phyloP scores from a whole-genome alignment of 176 grass and related monocot genomes.

The Zizania latifolia region DNA sequence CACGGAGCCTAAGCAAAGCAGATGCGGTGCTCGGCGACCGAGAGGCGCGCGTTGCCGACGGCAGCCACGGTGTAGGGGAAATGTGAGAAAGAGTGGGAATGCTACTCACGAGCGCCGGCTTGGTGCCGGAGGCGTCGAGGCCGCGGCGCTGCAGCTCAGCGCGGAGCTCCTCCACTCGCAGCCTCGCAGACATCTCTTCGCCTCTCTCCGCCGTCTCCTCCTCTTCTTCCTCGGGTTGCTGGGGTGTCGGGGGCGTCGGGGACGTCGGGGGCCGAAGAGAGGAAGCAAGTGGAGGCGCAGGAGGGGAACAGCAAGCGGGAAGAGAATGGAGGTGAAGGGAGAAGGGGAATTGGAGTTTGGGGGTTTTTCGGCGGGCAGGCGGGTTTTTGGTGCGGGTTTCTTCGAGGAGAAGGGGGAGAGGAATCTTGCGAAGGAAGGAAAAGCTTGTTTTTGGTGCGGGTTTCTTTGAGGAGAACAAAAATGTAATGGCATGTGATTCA shows the following conservation, averaged over 20 bases:
- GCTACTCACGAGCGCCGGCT: conserved; percentile 46
- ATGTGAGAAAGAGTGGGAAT: background rate
- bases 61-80: background rate
- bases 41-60: background rate
- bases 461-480: too few relatives aligned
- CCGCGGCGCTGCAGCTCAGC: conserved; percentile 48
- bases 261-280: background rate
- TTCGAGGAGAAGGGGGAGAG: background rate
- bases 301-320: background rate
- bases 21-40: too few relatives aligned
- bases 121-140: conserved; percentile 50
- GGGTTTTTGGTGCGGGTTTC: conserved; percentile 24
- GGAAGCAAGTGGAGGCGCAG: background rate
- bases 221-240: background rate
- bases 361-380: background rate
- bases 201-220: too few relatives aligned
- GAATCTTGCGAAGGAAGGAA: conserved; percentile 19
- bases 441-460: too few relatives aligned
- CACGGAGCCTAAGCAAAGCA: background rate
- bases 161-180: conserved; percentile 68
- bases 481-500: too few relatives aligned
- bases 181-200: conserved; percentile 49
- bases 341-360: too few relatives aligned
- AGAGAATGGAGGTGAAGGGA: background rate
- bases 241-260: too few relatives aligned